Evolutionary conservation across 225 moss, liverwort and hornwort genomes (phyloP).

Genomic region (Neckera pumila): DNA sequence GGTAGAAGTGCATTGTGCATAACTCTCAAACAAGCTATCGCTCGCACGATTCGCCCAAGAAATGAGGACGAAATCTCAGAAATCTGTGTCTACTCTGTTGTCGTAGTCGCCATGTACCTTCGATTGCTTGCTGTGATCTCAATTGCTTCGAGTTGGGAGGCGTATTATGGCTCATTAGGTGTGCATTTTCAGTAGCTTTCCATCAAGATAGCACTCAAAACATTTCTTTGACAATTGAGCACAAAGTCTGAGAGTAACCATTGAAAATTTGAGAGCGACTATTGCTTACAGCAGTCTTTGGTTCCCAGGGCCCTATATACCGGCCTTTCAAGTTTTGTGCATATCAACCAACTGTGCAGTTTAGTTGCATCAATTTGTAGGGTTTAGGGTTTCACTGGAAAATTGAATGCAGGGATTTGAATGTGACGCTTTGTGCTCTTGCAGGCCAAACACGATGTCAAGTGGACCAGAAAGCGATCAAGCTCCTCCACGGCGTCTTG

Average conservation of each 20-base stretch:
- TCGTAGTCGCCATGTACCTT: background rate
- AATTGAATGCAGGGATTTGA: background rate
- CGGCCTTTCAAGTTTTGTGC: background rate
- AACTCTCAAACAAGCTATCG: background rate
- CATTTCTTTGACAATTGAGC: background rate
- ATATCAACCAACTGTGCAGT: background rate
- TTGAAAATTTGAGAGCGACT: background rate
- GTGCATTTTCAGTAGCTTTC: background rate
- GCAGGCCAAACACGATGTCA: constrained; percentile 18
- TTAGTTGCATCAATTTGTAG: background rate
- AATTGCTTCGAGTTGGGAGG: background rate
- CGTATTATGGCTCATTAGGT: background rate
- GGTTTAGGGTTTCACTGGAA: background rate
- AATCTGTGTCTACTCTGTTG: background rate
- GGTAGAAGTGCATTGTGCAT: background rate
- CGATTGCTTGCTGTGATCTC: background rate
- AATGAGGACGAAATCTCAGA: background rate
- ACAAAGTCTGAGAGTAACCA: background rate
- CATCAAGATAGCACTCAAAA: background rate
- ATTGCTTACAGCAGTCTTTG: background rate
- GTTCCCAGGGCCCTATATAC: background rate
- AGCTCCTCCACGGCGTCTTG: constrained; percentile 66
- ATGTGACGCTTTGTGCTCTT: background rate
- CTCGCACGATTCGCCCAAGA: background rate
- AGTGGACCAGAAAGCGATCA: constrained; percentile 31